phyloP scores from a whole-genome alignment of 2,329 filamentous ascomycete genomes.

The Colletotrichum sp. region DNA sequence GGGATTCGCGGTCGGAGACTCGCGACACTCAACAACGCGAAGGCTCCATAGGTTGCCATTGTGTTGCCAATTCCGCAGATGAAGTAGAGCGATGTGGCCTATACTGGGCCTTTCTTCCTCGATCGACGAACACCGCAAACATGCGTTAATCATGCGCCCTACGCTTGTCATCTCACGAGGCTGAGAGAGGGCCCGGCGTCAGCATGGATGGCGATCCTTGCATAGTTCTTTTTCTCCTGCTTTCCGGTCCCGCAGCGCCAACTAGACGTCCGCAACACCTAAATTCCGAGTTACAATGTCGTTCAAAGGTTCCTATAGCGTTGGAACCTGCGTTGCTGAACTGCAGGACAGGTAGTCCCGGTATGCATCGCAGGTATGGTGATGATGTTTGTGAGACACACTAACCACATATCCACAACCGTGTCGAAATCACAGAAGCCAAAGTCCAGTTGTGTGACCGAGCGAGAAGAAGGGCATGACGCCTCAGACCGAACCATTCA shows the following conservation, averaged over 20 bases:
- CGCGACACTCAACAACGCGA: background rate
- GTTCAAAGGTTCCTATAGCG: background rate
- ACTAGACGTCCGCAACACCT: background rate
- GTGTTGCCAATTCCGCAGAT: background rate
- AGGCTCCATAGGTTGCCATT: background rate
- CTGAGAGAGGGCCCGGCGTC: background rate
- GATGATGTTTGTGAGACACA: background rate
- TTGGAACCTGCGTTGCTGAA: background rate
- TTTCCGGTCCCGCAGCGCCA: background rate
- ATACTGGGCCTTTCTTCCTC: background rate
- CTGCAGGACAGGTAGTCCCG: background rate
- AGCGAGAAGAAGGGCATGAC: background rate
- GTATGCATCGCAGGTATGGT: background rate
- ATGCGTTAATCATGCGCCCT: fast-evolving
- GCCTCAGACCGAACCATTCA: no score
- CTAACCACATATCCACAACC: background rate
- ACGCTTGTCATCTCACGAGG: background rate
- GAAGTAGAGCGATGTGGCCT: no score
- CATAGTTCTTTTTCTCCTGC: no score
- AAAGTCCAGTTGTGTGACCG: background rate
- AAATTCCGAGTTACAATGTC: background rate
- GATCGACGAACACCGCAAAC: background rate
- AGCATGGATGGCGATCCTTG: no score
- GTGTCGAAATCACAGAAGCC: background rate
- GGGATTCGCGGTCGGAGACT: background rate